Base-by-base conservation (phyloP, 140 eudicot genomes). In the Senecio squalidus region DNA sequence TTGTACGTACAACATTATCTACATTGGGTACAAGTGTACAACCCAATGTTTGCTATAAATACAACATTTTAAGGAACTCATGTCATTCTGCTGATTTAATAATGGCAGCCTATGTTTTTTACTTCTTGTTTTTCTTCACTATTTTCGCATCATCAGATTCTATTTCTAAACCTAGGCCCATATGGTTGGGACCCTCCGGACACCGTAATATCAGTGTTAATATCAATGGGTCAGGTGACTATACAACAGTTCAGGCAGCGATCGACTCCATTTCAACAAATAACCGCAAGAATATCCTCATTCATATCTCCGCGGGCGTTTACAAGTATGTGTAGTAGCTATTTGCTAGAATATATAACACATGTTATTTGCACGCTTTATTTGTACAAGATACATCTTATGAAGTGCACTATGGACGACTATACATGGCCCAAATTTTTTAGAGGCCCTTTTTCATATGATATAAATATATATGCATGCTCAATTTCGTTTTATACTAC, bases 161-260 rank as follows among this genome's bases (percentile, higher is more conserved):
- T 5, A 61, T 74, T 20, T 56, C 60, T 6, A 66, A 34, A 53
- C 76, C 66, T 48, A 80, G 10, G 38, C 85, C 74, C 63, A 80
- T 76, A 43, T 83, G 98, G 98, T 77, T 81, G 11, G 86, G 98
- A 23, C 98, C 98, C 50, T 68, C 81, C 18, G 98, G 88, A 43
- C 82, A 76, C 72, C 94, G 73, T 3, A 72, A 72, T 41, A 81
- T 91, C 73, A 67, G 73, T 18, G 96, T 91, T 1, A 94, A 86
- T 31, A 18, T 61, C 7, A 64, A 79, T 1, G 96, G 98, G 9
- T n/a, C 8, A 22, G 98, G 88, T 1, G 96, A 91, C 43, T 91
- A 57, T 68, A 72, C 22, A 29, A 74, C 88, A 0, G 92, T 91
- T 44, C 98, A 91, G 65, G 88, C 66, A 23, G 98, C 98, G 2